A percentile compares a stretch with the other conserved stretches of the same genome.
Conservation (phyloP, 2,329 filamentous ascomycete genomes). For the Blumeria hordei region DNA sequence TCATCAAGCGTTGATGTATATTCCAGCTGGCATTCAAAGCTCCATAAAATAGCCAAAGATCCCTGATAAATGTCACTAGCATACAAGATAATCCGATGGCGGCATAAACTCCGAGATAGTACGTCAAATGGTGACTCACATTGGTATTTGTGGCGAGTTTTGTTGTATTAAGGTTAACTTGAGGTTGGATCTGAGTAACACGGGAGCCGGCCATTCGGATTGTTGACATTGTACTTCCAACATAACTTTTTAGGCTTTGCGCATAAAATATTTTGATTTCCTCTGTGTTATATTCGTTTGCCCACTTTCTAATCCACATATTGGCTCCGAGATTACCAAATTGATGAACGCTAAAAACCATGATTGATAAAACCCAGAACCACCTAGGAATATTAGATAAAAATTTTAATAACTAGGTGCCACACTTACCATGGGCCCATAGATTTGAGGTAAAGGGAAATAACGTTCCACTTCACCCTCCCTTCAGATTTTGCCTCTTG, state of each 20-base stretch:
- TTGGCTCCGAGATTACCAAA: conserved; percentile 70
- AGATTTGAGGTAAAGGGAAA: conserved; percentile 59
- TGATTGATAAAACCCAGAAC: conserved; percentile 61
- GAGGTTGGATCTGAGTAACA: conserved; percentile 12
- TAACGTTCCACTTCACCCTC: conserved; percentile 68
- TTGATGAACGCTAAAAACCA: conserved; percentile 64
- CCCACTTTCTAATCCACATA: conserved; percentile 87
- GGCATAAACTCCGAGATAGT: conserved; percentile 69
- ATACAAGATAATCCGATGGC: conserved; percentile 57
- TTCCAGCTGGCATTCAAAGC: conserved; percentile 70
- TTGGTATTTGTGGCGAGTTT: conserved; percentile 13
- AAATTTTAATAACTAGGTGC: background rate
- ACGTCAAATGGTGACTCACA: conserved; percentile 33
- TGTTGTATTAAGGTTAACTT: conserved; percentile 11
- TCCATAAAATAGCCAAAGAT: conserved; percentile 77
- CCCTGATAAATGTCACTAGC: conserved; percentile 55
- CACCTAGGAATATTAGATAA: conserved; percentile 20
- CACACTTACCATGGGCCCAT: conserved; percentile 60
- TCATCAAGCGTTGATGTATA: conserved; percentile 58
- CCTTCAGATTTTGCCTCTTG: conserved; percentile 64
- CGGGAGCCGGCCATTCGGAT: conserved; percentile 8
- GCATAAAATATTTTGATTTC: conserved; percentile 4
- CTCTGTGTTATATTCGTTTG: conserved; percentile 50
- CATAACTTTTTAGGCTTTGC: conserved; percentile 8
- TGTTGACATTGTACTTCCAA: conserved; percentile 12